Conservation (phyloP, 495 filamentous ascomycete genomes). For the Penicillium coffeae region DNA sequence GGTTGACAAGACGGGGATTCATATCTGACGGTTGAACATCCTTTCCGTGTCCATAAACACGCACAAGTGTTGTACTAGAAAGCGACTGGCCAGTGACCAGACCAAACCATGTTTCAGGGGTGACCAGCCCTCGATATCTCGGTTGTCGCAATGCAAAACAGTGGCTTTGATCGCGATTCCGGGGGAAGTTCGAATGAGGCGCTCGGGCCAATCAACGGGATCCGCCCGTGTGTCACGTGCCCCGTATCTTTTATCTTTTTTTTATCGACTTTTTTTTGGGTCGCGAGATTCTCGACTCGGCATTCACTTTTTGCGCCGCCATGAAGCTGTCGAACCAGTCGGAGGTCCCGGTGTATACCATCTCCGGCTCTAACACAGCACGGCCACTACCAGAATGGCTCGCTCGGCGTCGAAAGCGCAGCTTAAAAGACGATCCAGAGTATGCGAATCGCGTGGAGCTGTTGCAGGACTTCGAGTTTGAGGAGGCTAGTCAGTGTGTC, state of each 20-base stretch:
- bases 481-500: conserved; percentile 93
- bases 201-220: conserved; percentile 24
- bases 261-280: conserved; percentile 36
- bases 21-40: conserved; percentile 30
- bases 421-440: conserved; percentile 87
- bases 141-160: conserved; percentile 13
- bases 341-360: conserved; percentile 90
- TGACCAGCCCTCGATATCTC: conserved; percentile 1
- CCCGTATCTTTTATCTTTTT: conserved; percentile 49
- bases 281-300: conserved; percentile 1
- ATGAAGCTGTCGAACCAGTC: conserved; percentile 92
- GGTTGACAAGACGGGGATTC: conserved; percentile 26
- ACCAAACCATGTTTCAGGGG: conserved; percentile 20
- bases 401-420: conserved; percentile 83
- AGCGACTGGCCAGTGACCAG: conserved; percentile 19
- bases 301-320: conserved; percentile 8
- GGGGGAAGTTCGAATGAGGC: conserved; percentile 25
- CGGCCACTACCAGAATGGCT: conserved; percentile 95
- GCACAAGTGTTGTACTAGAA: conserved; percentile 4
- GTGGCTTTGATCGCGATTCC: conserved; percentile 16
- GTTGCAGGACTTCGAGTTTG: conserved; percentile 96
- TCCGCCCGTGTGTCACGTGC: conserved; percentile 25
- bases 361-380: conserved; percentile 87
- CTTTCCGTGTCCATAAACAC: conserved; percentile 6
- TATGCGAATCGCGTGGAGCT: conserved; percentile 92